These are phyloP conservation scores for Nicotiana tabacum DNA, from an alignment of 257 asterid genomes.

Conservation along the genomic window DNA sequence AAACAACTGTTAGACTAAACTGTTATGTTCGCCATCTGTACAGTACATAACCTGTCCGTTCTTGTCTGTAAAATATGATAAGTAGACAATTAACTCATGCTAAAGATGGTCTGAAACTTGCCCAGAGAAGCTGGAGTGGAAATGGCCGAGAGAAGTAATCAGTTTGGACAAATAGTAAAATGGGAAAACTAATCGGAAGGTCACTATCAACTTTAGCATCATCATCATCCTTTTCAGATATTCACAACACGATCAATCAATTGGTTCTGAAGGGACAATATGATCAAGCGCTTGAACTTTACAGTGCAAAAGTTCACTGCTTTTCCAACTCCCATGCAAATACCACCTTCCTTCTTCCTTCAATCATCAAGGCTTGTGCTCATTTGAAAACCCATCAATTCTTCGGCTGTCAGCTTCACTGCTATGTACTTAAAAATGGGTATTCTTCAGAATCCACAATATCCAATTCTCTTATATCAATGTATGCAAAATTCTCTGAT, in stretches of 20 bases:
- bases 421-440: constrained; percentile 49
- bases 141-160: background rate
- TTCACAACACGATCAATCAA: constrained; percentile 29
- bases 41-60: too few species aligned
- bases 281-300: constrained; percentile 40
- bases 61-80: too few species aligned
- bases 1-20: too few species aligned
- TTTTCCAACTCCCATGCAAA: constrained; percentile 24
- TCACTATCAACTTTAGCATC: constrained; percentile 32
- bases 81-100: too few species aligned
- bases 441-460: constrained; percentile 38
- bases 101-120: background rate
- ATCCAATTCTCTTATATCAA: constrained; percentile 53
- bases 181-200: constrained; percentile 25
- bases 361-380: constrained; percentile 61
- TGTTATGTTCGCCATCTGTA: too few species aligned
- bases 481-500: constrained; percentile 42
- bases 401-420: constrained; percentile 51
- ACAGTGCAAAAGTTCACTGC: constrained; percentile 43
- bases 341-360: constrained; percentile 52
- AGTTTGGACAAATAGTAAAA: background rate
- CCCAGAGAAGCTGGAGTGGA: background rate
- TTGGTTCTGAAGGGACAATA: constrained; percentile 31
- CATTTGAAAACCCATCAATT: constrained; percentile 33
- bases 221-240: constrained; percentile 12